Evolutionary conservation across 2,329 filamentous ascomycete genomes (phyloP), one percentile per base, ranked within the genome.

Genomic region (Magnaporthales sp.): DNA sequence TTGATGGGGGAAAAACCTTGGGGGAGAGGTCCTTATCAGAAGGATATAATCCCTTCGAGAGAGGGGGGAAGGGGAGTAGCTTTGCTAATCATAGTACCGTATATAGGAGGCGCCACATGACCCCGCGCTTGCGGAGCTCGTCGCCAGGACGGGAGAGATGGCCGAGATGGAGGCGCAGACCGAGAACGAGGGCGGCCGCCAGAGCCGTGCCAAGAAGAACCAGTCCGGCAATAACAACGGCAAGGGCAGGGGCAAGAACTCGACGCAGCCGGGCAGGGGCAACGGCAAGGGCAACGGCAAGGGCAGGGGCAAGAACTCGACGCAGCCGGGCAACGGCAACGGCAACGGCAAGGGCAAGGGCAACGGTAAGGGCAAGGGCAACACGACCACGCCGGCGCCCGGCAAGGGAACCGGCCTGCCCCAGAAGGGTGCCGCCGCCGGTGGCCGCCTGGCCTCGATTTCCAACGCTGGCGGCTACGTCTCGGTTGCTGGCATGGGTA

Each of bases 401-500:
- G 56, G 24, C 56, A 26, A 61, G 22, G n/a, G n/a, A n/a, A n/a
- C n/a, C n/a, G n/a, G n/a, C n/a, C 24, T 26, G 8, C 56, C 56
- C 11, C 6, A 22, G 31, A 64, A 64, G 30, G 32, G 24, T 26
- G 32, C 13, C 62, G 32, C 31, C 22, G 4, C 31, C 3, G 62
- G n/a, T n/a, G n/a, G 9, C 62, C n/a, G 62, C 30, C 22, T 64
- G 26, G 13, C 32, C 13, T 13, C 38, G 5, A 11, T 56, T 19
- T 54, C 63, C 15, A 46, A 29, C 46, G 63, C 30, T 13, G 63
- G 63, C 38, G 46, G 63, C 38, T 31, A 56, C 38, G 63, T 58
- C 46, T 56, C 63, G 3, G 8, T 65, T 26, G 63, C 63, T 26
- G 63, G 63, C 7, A 11, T 65, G 11, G 63, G 63, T 19, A 46